These are phyloP conservation scores for Cerrena zonata DNA, from an alignment of 1,284 basidiomycete genomes.

Conservation along the genomic window DNA sequence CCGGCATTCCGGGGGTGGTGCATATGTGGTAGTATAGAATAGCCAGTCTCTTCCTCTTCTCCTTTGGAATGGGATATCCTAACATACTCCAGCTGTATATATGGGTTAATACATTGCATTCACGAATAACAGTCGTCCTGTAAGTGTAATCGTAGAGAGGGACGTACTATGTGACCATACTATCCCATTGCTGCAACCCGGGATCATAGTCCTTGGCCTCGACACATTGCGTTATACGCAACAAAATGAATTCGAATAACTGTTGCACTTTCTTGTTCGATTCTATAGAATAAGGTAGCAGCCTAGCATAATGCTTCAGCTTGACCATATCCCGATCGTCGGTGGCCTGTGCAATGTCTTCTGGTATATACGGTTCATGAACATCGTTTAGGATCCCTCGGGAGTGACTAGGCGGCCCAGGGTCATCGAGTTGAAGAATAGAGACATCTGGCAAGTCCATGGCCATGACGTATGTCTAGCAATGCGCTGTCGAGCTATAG, in stretches of 20 bases:
- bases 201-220: slow-evolving; percentile 77
- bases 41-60: slow-evolving; percentile 70
- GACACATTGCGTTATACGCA: slow-evolving; percentile 66
- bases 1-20: slow-evolving; percentile 56
- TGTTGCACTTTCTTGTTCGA: slow-evolving; percentile 74
- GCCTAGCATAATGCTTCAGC: slow-evolving; percentile 52
- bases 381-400: slow-evolving; percentile 4
- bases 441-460: slow-evolving; percentile 51
- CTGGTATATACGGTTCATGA: slow-evolving; percentile 20
- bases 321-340: slow-evolving; percentile 48
- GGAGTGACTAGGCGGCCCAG: slow-evolving; percentile 23
- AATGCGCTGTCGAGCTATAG: too few relatives aligned
- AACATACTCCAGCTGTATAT: slow-evolving; percentile 67
- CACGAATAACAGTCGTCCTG: slow-evolving; percentile 8
- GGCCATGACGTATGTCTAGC: too few relatives aligned
- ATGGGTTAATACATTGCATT: slow-evolving; percentile 14
- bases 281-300: slow-evolving; percentile 80
- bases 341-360: slow-evolving; percentile 33
- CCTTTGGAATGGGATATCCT: slow-evolving; percentile 81
- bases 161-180: slow-evolving; percentile 67
- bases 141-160: slow-evolving; percentile 6
- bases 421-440: slow-evolving; percentile 38
- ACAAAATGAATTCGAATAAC: slow-evolving; percentile 73
- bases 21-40: slow-evolving; percentile 75
- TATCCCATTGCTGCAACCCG: slow-evolving; percentile 75